phyloP scores from a whole-genome alignment of 805 yeast genomes.

The Yamadazyma ubonensis region DNA sequence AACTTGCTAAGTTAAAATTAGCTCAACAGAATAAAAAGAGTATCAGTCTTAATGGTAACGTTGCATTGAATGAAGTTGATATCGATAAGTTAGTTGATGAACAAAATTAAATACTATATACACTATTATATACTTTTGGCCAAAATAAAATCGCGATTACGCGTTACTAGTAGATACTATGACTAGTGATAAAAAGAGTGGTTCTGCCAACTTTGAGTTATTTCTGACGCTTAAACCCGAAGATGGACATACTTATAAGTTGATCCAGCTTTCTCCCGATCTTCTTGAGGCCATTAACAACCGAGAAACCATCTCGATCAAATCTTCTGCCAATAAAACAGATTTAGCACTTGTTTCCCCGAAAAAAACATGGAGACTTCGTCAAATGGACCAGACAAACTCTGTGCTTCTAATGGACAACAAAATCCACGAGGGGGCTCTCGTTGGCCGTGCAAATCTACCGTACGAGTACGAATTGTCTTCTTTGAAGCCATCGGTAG shows the following conservation, averaged over 20 bases:
- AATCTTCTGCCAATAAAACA: slow-evolving; percentile 29
- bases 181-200: not conserved
- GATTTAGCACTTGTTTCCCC: slow-evolving; percentile 61
- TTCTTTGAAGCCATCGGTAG: not conserved
- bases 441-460: slow-evolving; percentile 27
- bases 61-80: slow-evolving; percentile 68
- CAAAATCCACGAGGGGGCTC: slow-evolving; percentile 2
- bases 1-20: slow-evolving; percentile 61
- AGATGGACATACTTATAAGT: slow-evolving; percentile 32
- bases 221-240: not conserved
- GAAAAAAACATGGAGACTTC: slow-evolving; percentile 57
- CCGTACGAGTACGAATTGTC: slow-evolving; percentile 37
- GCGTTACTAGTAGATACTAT: slow-evolving; percentile 1
- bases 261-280: slow-evolving; percentile 55
- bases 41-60: slow-evolving; percentile 60
- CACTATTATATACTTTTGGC: too few species aligned
- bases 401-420: slow-evolving; percentile 53
- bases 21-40: slow-evolving; percentile 49
- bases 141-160: not conserved
- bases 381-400: slow-evolving; percentile 87
- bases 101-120: slow-evolving; percentile 47
- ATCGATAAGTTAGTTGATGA: slow-evolving; percentile 66
- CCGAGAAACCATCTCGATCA: slow-evolving; percentile 31
- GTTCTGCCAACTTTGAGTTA: not conserved
- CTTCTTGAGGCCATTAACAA: slow-evolving; percentile 37